phyloP scores from a whole-genome alignment of 116 monocot species.

The Dioscorea cayenensis region DNA sequence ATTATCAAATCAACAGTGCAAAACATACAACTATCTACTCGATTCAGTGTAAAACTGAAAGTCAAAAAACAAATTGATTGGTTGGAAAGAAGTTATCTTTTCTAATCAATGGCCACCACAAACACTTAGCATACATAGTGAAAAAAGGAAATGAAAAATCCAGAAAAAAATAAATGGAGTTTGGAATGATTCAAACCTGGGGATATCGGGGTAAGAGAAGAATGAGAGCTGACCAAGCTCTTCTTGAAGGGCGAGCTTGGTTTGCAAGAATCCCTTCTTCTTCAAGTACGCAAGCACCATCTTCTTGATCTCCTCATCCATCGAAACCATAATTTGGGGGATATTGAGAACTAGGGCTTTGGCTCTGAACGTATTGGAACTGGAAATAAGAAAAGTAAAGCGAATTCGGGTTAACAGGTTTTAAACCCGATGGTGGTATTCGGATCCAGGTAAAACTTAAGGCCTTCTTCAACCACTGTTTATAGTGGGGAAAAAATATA shows the following conservation, averaged over 20 bases:
- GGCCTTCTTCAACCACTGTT: too few relatives aligned
- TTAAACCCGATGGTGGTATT: too few relatives aligned
- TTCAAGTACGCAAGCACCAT: constrained; percentile 69
- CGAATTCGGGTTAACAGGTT: not conserved
- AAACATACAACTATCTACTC: not conserved
- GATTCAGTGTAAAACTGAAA: not conserved
- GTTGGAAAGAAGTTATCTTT: not conserved
- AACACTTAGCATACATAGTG: not conserved
- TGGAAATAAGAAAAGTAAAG: not conserved
- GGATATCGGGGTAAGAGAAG: too few relatives aligned
- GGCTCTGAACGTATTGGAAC: too few relatives aligned
- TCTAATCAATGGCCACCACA: not conserved
- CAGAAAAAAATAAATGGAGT: not conserved
- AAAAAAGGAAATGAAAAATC: not conserved
- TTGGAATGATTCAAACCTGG: constrained; percentile 21
- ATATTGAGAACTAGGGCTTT: not conserved
- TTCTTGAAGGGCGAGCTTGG: constrained; percentile 69
- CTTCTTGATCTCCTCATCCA: constrained; percentile 83
- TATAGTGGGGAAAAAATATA: too few relatives aligned
- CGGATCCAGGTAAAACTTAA: too few relatives aligned
- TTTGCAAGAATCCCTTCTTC: constrained; percentile 84
- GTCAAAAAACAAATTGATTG: not conserved
- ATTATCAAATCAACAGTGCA: not conserved
- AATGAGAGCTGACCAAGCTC: constrained; percentile 46
- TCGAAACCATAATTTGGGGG: not conserved